Evolutionary conservation across 1,284 basidiomycete genomes (phyloP).

Genomic region (Fomitopsis palustris): DNA sequence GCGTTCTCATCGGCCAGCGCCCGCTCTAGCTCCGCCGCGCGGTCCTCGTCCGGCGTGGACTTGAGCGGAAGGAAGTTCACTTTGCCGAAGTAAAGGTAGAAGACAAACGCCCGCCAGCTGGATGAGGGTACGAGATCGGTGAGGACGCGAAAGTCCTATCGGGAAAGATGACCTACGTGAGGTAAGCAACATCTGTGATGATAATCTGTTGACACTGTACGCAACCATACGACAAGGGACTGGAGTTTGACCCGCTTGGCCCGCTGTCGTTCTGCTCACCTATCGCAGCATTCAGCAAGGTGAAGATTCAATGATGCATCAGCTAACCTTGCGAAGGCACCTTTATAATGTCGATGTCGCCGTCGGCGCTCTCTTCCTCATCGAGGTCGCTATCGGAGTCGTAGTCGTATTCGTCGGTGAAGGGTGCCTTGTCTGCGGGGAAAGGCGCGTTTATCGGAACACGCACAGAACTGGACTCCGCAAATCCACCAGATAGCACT

Average conservation of each 20-base stretch:
- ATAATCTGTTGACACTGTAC: conserved; percentile 13
- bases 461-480: conserved; percentile 10
- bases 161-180: conserved; percentile 15
- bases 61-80: conserved; percentile 19
- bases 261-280: background rate
- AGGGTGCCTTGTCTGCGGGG: conserved; percentile 2
- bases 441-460: conserved; percentile 7
- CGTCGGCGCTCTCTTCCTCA: conserved; percentile 13
- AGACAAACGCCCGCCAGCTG: conserved; percentile 20
- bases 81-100: conserved; percentile 22
- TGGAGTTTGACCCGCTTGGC: background rate
- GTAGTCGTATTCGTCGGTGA: conserved; percentile 22
- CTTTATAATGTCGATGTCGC: background rate
- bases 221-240: background rate
- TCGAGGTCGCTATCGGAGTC: conserved; percentile 26
- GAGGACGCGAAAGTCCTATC: background rate
- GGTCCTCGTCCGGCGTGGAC: conserved; percentile 9
- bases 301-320: too few relatives aligned
- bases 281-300: background rate
- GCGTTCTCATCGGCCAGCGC: background rate
- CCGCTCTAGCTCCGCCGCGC: conserved; percentile 8
- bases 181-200: conserved; percentile 17
- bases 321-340: background rate
- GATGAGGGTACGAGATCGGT: background rate
- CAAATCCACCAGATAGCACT: conserved; percentile 22